Percentiles rank a stretch among this genome's conserved stretches.
These are phyloP conservation scores for Leishmania tarentolae DNA, from an alignment of 208 protist genomes.

Conservation along the genomic window DNA sequence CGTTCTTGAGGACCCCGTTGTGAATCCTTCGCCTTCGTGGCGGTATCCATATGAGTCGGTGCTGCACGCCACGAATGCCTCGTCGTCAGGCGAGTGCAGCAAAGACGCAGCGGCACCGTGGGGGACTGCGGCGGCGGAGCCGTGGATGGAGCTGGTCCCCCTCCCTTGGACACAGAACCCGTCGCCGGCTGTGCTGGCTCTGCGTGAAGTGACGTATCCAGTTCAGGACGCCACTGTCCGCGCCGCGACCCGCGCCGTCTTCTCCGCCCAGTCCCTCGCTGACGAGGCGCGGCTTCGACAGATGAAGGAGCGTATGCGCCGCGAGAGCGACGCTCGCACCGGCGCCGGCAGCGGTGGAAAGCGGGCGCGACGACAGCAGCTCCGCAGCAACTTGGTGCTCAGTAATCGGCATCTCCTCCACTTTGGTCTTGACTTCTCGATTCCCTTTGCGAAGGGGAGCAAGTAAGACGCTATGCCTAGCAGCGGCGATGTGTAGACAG, in stretches of 20 bases:
- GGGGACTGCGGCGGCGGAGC: background rate
- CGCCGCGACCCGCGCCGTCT: conserved; percentile 45
- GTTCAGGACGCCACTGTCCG: conserved; percentile 39
- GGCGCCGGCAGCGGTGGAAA: conserved; percentile 19
- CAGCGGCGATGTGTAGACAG: background rate
- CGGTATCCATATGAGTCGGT: conserved; percentile 25
- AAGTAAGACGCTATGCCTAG: background rate
- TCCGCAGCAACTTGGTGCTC: conserved; percentile 25
- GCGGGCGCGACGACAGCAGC: conserved; percentile 8
- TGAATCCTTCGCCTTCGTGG: conserved; percentile 24
- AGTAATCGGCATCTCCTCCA: conserved; percentile 84
- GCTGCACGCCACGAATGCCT: background rate
- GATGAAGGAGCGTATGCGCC: conserved; percentile 23
- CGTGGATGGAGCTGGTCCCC: conserved; percentile 35
- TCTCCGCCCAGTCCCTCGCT: conserved; percentile 40
- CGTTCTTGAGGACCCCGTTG: conserved; percentile 39
- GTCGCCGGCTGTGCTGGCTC: conserved; percentile 46
- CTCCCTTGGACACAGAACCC: conserved; percentile 79
- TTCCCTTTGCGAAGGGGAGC: conserved; percentile 41
- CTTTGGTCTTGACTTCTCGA: conserved; percentile 79
- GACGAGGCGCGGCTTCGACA: conserved; percentile 41
- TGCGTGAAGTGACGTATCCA: conserved; percentile 63
- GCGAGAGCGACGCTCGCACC: conserved; percentile 30
- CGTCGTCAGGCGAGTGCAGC: background rate
- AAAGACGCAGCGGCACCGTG: background rate